These are phyloP conservation scores for Yarrowia deformans DNA, from an alignment of 805 yeast species.

Conservation along the genomic window DNA sequence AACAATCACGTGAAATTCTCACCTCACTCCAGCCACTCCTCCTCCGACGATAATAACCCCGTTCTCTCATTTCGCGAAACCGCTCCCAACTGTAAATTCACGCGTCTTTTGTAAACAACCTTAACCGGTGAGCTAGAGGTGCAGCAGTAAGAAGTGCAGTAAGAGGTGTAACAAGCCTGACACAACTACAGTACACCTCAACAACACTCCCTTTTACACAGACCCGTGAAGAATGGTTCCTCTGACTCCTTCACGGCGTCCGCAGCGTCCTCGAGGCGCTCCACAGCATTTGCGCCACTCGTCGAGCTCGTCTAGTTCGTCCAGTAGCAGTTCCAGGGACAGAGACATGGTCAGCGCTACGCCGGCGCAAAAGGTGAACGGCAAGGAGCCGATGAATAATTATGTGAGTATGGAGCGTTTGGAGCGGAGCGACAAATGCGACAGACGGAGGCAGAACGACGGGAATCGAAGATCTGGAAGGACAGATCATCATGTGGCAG, in stretches of 20 bases:
- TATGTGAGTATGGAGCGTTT: constrained; percentile 23
- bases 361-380: constrained; percentile 14
- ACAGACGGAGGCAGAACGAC: too few relatives aligned
- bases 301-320: constrained; percentile 9
- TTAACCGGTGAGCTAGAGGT: not conserved
- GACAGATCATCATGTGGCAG: too few relatives aligned
- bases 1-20: too few relatives aligned
- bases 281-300: constrained; percentile 17
- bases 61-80: not conserved
- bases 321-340: constrained; percentile 3
- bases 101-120: constrained; percentile 32
- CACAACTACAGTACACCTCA: too few relatives aligned
- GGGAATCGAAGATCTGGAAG: too few relatives aligned
- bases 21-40: too few relatives aligned
- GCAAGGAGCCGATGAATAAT: constrained; percentile 28
- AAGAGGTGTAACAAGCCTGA: too few relatives aligned
- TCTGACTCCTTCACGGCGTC: constrained; percentile 30
- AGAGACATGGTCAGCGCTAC: constrained; percentile 12
- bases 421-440: constrained; percentile 5
- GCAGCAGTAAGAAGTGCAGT: not conserved
- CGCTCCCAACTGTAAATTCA: constrained; percentile 10
- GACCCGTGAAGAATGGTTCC: constrained; percentile 18
- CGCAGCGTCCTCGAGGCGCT: not conserved
- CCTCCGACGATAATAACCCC: not conserved
- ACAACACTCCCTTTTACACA: not conserved